Base-by-base conservation (phyloP, 306 rosid species). In the Cyamopsis tetragonoloba region DNA sequence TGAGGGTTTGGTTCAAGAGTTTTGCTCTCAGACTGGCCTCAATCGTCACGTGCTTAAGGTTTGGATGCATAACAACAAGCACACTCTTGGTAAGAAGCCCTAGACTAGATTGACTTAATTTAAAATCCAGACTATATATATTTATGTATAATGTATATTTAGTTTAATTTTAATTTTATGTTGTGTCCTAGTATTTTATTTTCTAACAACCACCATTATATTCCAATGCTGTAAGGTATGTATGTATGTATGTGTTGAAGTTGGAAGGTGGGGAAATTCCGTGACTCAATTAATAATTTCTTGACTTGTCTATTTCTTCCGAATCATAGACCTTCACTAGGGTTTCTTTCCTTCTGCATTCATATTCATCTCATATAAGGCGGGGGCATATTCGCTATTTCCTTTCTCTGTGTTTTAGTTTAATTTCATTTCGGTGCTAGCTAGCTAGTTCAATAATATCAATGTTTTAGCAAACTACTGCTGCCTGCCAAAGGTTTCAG, bases 21-120 rank as follows among this genome's bases (percentile, higher is more conserved):
- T 91, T 77, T 89, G 98, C 22, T 47, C 80, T 37, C 79, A 89
- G 11, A 77, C 79, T 2, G 98, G 96, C 0, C 83, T 91, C 1
- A 79, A 78, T 56, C 92, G 95, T n/a, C 87, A 87, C 2, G 96
- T 91, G 12, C 87, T 91, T 23, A 91, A 91, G 81, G 96, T 89
- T 15, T 91, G 98, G 98, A 85, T 91, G 89, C 95, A 91, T 68
- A 91, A 91, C 80, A 89, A 91, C 90, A 91, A 89, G 79, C 83
- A 87, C 86, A 91, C 96, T 20, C 84, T 89, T 6, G 96, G 96
- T 59, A 89, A 89, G 88, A 87, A 89, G 85, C 90, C 96, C 88
- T 86, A 84, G 71, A 30, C n/a, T n/a, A n/a, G n/a, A n/a, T n/a
- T n/a, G n/a, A n/a, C n/a, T n/a, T n/a, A n/a, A 13, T 30, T 14